Conservation (phyloP, 164 flowering plant species). For the Aristolochia californica region DNA sequence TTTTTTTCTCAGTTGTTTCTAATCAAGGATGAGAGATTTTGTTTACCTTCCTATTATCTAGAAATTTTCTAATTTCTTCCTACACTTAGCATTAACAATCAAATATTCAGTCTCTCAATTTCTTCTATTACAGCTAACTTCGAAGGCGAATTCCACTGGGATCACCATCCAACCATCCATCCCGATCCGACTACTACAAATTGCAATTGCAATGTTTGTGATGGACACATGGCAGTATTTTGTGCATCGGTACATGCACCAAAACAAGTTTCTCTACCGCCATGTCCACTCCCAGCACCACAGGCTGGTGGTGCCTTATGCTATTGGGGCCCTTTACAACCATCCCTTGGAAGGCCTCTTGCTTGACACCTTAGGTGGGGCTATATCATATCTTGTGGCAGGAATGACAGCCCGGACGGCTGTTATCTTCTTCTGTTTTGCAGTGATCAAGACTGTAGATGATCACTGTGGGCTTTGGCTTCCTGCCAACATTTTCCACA, state of each 20-base stretch:
- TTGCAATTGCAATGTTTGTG: slow-evolving; percentile 56
- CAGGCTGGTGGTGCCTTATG: slow-evolving; percentile 65
- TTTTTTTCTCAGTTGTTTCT: too few species aligned
- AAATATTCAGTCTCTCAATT: neutral
- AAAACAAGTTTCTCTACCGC: slow-evolving; percentile 60
- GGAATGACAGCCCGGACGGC: slow-evolving; percentile 78
- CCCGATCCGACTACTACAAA: slow-evolving; percentile 33
- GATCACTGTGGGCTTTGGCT: slow-evolving; percentile 89
- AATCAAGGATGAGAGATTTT: too few species aligned
- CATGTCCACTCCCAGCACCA: slow-evolving; percentile 83
- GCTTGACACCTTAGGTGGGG: slow-evolving; percentile 79
- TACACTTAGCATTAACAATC: too few species aligned
- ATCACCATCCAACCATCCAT: slow-evolving; percentile 37
- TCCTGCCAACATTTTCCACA: slow-evolving; percentile 69
- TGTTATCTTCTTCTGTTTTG: slow-evolving; percentile 68
- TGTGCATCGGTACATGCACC: slow-evolving; percentile 79
- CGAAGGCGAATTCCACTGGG: slow-evolving; percentile 27
- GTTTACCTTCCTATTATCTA: too few species aligned
- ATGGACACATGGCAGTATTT: slow-evolving; percentile 89
- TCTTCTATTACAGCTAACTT: slow-evolving; percentile 35
- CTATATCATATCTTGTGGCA: slow-evolving; percentile 56
- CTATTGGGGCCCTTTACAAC: slow-evolving; percentile 77
- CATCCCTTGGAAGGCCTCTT: slow-evolving; percentile 81
- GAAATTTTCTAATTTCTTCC: too few species aligned
- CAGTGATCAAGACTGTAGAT: slow-evolving; percentile 64